Evolutionary conservation across 371 early-diverging fungal genomes (phyloP), one percentile per base, ranked within the genome.

Genomic region (Gilbertella persicaria): DNA sequence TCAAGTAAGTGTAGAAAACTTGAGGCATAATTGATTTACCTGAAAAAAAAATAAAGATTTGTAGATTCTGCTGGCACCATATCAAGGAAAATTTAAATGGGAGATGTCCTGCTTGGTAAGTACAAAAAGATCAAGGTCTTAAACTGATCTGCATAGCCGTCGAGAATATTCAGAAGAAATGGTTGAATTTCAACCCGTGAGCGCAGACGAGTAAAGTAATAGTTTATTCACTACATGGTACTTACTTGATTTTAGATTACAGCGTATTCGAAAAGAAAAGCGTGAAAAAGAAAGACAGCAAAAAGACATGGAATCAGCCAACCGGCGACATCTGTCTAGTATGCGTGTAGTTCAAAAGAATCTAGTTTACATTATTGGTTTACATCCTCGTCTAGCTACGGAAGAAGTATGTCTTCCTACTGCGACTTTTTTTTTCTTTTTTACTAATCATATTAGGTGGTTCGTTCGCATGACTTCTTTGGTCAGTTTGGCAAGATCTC

Each of bases 311-410:
- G 93, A 92, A 61, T 89, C 88, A 69, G 84, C 89, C 75, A 86
- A 85, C 52, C 79, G 93, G 51, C 81, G 87, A 42, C 95, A 96
- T 62, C 73, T 97, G 43, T 84, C 94, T 7, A 94, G 91, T 67
- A 88, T 93, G 66, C 73, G 97, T 21, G 96, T 98, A 2, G 92
- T 96, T 8, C 97, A 95, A 68, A 95, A 93, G 74, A 97, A 94
- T 61, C 74, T 97, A 28, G 94, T 97, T 6, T 97, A 98, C 64
- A 93, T 97, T 14, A 87, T 96, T 55, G 96, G 96, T 5, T 66
- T 98, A 37, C 91, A 92, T 23, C 66, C 91, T 4, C 90, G 86
- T 51, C 69, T 91, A n/a, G 89, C 90, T 3, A 86, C 84, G 2
- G 95, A 95, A 64, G 97, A 98, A 71, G 93, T 92, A 78, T n/a